Percentiles rank a stretch among this genome's conserved stretches.
phyloP scores from a whole-genome alignment of 2,329 filamentous ascomycete genomes.

The Aureobasidium sp. region DNA sequence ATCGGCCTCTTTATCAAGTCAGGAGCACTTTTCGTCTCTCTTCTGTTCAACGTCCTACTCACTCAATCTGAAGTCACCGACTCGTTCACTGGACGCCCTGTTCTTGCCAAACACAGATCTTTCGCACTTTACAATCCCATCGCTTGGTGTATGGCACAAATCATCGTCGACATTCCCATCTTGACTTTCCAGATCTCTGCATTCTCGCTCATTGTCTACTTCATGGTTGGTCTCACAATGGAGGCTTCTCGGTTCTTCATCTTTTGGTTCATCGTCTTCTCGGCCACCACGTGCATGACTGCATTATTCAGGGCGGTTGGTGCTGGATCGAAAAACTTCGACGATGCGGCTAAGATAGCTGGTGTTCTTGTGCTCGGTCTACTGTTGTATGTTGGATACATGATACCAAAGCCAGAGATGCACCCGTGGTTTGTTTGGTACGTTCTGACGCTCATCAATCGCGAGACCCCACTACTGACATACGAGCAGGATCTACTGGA shows the following conservation, averaged over 20 bases:
- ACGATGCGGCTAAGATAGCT: background rate
- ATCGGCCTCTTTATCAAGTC: constrained; percentile 70
- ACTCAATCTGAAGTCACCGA: constrained; percentile 64
- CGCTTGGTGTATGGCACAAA: constrained; percentile 75
- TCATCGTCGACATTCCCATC: constrained; percentile 64
- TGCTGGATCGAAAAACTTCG: constrained; percentile 33
- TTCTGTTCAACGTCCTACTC: constrained; percentile 82
- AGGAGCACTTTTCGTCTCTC: constrained; percentile 68
- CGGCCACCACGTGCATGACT: constrained; percentile 28
- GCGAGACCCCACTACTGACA: background rate
- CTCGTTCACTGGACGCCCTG: constrained; percentile 66
- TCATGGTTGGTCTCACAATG: constrained; percentile 60
- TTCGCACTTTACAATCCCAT: constrained; percentile 78
- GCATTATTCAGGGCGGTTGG: constrained; percentile 24
- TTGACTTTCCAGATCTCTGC: constrained; percentile 56
- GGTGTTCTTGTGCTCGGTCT: background rate
- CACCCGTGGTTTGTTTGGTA: constrained; percentile 38
- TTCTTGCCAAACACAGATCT: constrained; percentile 75
- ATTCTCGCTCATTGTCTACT: constrained; percentile 56
- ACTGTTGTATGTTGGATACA: constrained; percentile 29
- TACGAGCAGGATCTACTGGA: background rate
- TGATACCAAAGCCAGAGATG: constrained; percentile 39
- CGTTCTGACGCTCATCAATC: too few relatives aligned
- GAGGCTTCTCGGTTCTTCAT: constrained; percentile 70
- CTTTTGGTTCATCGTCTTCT: constrained; percentile 44